A percentile compares a stretch with the other conserved stretches of the same genome.
Evolutionary conservation across 805 yeast genomes (phyloP).

Genomic region (Lipomyces yamanashiensis): DNA sequence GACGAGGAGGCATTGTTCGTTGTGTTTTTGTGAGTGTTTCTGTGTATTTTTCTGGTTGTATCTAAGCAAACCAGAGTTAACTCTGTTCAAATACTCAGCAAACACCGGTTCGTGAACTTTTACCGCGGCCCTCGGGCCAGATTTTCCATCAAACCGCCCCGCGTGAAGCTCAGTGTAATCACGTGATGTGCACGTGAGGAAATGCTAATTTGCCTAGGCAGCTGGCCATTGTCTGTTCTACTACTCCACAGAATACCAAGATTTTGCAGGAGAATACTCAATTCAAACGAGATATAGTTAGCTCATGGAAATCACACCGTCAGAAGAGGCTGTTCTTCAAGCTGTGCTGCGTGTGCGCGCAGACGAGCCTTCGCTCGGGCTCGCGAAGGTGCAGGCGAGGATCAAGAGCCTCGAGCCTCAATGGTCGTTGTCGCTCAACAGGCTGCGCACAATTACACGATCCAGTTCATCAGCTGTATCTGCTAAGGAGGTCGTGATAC

Average conservation of each 20-base stretch:
- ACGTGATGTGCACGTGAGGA: not conserved
- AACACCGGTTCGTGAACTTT: not conserved
- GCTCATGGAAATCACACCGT: not conserved
- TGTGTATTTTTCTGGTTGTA: not conserved
- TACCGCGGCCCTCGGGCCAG: not conserved
- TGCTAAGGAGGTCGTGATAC: not conserved
- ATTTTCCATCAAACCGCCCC: not conserved
- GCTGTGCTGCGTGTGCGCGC: conserved; percentile 2
- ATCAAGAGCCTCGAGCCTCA: conserved; percentile 58
- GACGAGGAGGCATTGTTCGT: conserved; percentile 18
- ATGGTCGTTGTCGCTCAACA: conserved; percentile 68
- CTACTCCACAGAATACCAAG: too few relatives aligned
- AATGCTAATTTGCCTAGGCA: too few relatives aligned
- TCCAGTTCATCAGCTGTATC: not conserved
- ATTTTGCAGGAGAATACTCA: too few relatives aligned
- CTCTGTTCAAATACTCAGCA: not conserved
- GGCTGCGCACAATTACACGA: conserved; percentile 57
- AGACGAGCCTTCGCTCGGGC: conserved; percentile 47
- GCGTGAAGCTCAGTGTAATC: not conserved
- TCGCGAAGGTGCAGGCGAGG: conserved; percentile 56
- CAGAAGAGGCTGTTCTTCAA: not conserved
- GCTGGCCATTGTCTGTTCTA: too few relatives aligned
- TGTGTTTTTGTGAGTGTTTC: not conserved
- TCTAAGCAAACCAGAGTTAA: not conserved
- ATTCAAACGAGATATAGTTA: not conserved